phyloP scores from a whole-genome alignment of 1,284 basidiomycete genomes.

The Ceratobasidium sp. region DNA sequence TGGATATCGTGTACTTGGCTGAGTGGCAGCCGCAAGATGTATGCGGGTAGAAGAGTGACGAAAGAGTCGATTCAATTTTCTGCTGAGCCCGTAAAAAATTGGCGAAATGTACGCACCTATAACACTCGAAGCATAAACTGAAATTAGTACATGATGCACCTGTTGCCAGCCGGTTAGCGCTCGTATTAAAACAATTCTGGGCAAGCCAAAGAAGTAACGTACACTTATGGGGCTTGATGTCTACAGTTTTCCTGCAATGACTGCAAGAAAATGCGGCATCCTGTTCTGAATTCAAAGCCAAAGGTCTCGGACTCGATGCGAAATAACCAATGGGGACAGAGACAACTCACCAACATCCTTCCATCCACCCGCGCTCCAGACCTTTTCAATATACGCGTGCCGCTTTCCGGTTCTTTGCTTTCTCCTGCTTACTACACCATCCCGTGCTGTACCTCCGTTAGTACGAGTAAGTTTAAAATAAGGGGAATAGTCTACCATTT shows the following conservation, averaged over 20 bases:
- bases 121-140: conserved; percentile 83
- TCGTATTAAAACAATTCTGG: background rate
- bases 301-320: conserved; percentile 3
- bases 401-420: conserved; percentile 58
- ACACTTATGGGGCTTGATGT: conserved; percentile 82
- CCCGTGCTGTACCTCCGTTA: conserved; percentile 19
- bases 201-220: conserved; percentile 8
- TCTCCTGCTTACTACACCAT: conserved; percentile 29
- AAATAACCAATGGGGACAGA: background rate
- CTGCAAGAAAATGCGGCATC: conserved; percentile 79
- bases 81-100: background rate
- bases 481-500: conserved; percentile 1
- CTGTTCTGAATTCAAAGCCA: conserved; percentile 63
- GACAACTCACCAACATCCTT: conserved; percentile 78
- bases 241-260: conserved; percentile 73
- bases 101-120: conserved; percentile 62
- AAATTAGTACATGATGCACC: conserved; percentile 78
- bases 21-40: conserved; percentile 22
- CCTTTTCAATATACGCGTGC: conserved; percentile 85
- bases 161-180: conserved; percentile 47
- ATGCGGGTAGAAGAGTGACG: background rate
- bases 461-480: background rate
- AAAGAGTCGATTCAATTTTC: background rate
- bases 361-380: conserved; percentile 83
- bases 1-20: conserved; percentile 89